Evolutionary conservation across 192 early-diverging fungal genomes (phyloP).

Genomic region (Coemansia sp.): DNA sequence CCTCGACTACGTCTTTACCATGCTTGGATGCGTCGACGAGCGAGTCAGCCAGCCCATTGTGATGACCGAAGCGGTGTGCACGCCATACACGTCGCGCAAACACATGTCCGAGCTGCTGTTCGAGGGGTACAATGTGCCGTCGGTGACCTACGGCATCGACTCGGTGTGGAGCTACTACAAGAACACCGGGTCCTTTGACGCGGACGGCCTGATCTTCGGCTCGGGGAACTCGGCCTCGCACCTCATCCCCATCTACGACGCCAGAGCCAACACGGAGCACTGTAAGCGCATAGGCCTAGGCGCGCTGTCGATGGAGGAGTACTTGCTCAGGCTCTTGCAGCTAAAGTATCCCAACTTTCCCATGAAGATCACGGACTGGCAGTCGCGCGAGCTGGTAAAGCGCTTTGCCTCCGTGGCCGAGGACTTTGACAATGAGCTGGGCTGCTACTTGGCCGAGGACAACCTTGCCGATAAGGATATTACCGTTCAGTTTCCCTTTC

Average conservation of each 20-base stretch:
- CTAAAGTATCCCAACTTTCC: conserved; percentile 92
- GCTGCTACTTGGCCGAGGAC: conserved; percentile 61
- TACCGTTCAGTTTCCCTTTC: conserved; percentile 82
- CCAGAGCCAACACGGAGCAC: conserved; percentile 63
- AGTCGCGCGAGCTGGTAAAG: conserved; percentile 76
- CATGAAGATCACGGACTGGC: conserved; percentile 72
- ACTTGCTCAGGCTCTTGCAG: conserved; percentile 85
- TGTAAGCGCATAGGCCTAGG: conserved; percentile 84
- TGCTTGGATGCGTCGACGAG: conserved; percentile 74
- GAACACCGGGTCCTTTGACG: conserved; percentile 61
- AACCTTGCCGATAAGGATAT: conserved; percentile 68
- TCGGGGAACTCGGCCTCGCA: conserved; percentile 73
- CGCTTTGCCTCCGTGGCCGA: conserved; percentile 71
- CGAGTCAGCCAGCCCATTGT: conserved; percentile 79
- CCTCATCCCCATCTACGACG: conserved; percentile 73
- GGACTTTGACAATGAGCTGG: conserved; percentile 76
- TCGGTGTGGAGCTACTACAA: conserved; percentile 85
- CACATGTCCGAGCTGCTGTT: conserved; percentile 88
- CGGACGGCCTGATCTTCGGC: conserved; percentile 74
- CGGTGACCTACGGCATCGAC: conserved; percentile 85
- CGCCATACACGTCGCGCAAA: conserved; percentile 73
- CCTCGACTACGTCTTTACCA: conserved; percentile 84
- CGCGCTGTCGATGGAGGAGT: conserved; percentile 74
- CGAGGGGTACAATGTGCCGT: conserved; percentile 79
- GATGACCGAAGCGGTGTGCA: conserved; percentile 87